Base-by-base conservation (phyloP, 2,329 filamentous ascomycete genomes). In the Diaporthe helianthi region DNA sequence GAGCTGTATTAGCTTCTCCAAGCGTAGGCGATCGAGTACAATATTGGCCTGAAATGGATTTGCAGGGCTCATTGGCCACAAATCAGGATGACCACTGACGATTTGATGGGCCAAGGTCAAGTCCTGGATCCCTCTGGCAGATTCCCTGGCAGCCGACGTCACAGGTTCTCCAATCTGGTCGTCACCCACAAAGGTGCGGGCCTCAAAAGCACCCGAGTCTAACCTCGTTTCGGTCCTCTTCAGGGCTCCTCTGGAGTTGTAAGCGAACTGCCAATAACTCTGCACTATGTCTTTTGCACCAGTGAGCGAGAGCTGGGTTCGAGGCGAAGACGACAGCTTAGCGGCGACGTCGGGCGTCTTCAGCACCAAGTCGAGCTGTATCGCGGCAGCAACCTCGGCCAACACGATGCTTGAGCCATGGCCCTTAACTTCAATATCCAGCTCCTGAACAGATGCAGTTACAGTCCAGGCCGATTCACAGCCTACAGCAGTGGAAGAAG, bases 31-130 rank as follows among this genome's bases (percentile, higher is more conserved):
- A n/a, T 33, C 33, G 26, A 70, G 31, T n/a, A 70, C 22, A 53
- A 70, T 47, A 15, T 13, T 64, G 7, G 69, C 26, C 29, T 26
- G 65, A 29, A 70, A 70, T 10, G 69, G 65, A 8, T 70, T 53
- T 1, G 17, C 51, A 19, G 52, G 29, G 10, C 33, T 46, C 1
- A 31, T 22, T 6, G 51, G 65, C 29, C 66, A 70, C 2, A 60
- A 5, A 24, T 61, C 36, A 15, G 58, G 41, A 54, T 65, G 51
- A 8, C 69, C 69, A 22, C 24, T 58, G 10, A n/a, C 8, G 49
- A 68, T 31, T 8, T 17, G 19, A 33, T 52, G 58, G 19, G 69
- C 69, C 29, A 64, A 13, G 8, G n/a, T 13, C 13, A 70, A 17
- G 17, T 12, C 26, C 8, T 26, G 33, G 22, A 68, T 47, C 22